Percentiles rank a stretch among this genome's conserved stretches.
phyloP scores from a whole-genome alignment of 352 stramenopile species.

The Globisporangium abappressorium region DNA sequence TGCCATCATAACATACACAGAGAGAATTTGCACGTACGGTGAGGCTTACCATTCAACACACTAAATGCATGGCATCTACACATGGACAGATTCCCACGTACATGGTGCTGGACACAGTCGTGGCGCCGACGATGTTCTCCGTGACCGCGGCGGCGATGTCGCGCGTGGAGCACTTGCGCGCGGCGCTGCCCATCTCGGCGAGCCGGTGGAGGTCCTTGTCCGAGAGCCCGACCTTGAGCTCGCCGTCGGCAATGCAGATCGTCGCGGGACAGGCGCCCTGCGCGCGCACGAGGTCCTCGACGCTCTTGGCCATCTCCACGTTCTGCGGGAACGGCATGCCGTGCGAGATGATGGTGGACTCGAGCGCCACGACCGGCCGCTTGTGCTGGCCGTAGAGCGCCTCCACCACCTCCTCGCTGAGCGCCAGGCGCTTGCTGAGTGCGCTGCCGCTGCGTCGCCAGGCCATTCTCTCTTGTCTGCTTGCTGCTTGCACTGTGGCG shows the following conservation, averaged over 20 bases:
- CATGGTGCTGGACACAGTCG: conserved; percentile 98
- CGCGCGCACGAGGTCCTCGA: conserved; percentile 90
- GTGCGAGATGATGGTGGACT: conserved; percentile 99
- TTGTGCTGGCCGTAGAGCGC: conserved; percentile 39
- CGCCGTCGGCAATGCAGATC: conserved; percentile 95
- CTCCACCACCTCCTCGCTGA: conserved; percentile 53
- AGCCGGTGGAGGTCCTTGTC: conserved; percentile 55
- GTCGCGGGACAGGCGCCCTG: conserved; percentile 91
- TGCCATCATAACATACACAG: conserved; percentile 21
- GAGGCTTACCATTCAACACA: not conserved
- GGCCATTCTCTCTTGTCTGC: conserved; percentile 20
- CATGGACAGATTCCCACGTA: conserved; percentile 14
- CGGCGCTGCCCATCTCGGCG: conserved; percentile 54
- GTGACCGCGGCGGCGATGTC: conserved; percentile 79
- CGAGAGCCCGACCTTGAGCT: conserved; percentile 74
- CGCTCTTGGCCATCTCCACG: conserved; percentile 87
- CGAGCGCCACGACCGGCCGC: conserved; percentile 90
- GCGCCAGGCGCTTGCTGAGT: conserved; percentile 39
- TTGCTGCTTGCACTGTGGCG: not conserved
- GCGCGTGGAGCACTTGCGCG: conserved; percentile 79
- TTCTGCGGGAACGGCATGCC: conserved; percentile 99
- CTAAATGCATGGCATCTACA: not conserved
- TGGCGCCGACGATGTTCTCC: conserved; percentile 86
- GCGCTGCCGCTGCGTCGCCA: conserved; percentile 41
- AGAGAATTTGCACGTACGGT: not conserved